These are phyloP conservation scores for Middelhovenomyces tepae DNA, from an alignment of 805 yeast species.

Conservation along the genomic window DNA sequence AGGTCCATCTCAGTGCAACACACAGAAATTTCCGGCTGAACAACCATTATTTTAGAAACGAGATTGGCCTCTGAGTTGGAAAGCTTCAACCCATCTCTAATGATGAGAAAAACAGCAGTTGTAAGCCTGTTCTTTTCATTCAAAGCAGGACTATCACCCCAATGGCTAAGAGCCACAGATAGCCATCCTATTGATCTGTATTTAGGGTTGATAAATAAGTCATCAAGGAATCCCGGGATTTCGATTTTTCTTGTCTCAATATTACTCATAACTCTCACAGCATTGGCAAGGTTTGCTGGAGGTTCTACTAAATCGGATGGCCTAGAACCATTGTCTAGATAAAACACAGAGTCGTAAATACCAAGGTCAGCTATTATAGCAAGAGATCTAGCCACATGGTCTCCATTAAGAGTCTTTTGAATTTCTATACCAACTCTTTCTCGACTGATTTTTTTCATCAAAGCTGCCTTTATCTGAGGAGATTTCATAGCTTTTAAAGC, in stretches of 20 bases:
- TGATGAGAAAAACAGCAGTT: slow-evolving; percentile 40
- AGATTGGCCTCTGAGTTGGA: slow-evolving; percentile 48
- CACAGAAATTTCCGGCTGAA: slow-evolving; percentile 20
- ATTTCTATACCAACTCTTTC: slow-evolving; percentile 1
- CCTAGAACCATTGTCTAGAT: slow-evolving; percentile 20
- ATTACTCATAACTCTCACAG: not conserved
- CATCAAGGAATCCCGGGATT: not conserved
- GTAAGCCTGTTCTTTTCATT: slow-evolving; percentile 30
- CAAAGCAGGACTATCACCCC: slow-evolving; percentile 32
- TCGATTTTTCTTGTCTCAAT: slow-evolving; percentile 1
- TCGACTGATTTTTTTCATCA: slow-evolving; percentile 22
- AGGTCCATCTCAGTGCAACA: too few relatives aligned
- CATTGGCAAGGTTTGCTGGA: not conserved
- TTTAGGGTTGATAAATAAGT: not conserved
- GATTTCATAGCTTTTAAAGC: slow-evolving; percentile 57
- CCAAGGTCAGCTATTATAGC: slow-evolving; percentile 45
- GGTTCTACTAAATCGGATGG: not conserved
- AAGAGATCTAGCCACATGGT: slow-evolving; percentile 56
- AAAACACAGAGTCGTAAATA: slow-evolving; percentile 53
- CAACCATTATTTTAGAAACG: slow-evolving; percentile 38
- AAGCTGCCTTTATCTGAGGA: slow-evolving; percentile 45
- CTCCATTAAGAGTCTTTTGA: slow-evolving; percentile 38
- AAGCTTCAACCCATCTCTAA: slow-evolving; percentile 63
- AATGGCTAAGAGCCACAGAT: slow-evolving; percentile 42
- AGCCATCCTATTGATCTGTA: slow-evolving; percentile 35